phyloP scores from a whole-genome alignment of 2,329 filamentous ascomycete species.

The Verticillium nubilum region DNA sequence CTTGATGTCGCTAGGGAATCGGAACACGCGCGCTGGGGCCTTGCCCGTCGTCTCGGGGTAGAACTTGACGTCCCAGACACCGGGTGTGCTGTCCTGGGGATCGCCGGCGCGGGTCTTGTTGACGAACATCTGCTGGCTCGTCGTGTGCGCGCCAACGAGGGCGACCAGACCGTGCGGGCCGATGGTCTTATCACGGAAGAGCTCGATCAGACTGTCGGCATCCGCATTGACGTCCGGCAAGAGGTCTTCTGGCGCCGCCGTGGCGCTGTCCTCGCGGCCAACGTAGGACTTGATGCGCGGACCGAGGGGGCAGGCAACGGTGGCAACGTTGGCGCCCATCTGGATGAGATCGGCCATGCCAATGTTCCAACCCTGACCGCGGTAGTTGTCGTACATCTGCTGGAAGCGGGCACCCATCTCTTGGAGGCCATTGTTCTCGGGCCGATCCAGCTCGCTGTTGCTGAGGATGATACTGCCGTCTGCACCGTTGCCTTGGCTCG shows the following conservation, averaged over 20 bases:
- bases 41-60: conserved; percentile 33
- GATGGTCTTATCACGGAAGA: conserved; percentile 51
- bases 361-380: conserved; percentile 23
- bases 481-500: conserved; percentile 31
- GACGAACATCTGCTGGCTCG: conserved; percentile 41
- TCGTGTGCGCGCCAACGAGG: conserved; percentile 49
- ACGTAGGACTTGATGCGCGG: conserved; percentile 46
- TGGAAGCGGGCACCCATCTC: conserved; percentile 33
- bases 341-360: conserved; percentile 50
- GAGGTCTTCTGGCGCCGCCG: conserved; percentile 30
- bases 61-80: conserved; percentile 48
- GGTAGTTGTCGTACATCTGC: conserved; percentile 34
- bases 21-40: conserved; percentile 29
- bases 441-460: conserved; percentile 26
- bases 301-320: conserved; percentile 37
- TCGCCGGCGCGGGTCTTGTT: conserved; percentile 32
- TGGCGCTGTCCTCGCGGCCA: conserved; percentile 40
- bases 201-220: conserved; percentile 38
- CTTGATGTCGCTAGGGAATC: conserved; percentile 35
- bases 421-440: conserved; percentile 42
- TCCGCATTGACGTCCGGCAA: conserved; percentile 36
- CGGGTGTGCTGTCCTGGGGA: conserved; percentile 46
- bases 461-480: conserved; percentile 38
- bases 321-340: conserved; percentile 44
- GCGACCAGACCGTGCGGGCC: conserved; percentile 43